Conservation (phyloP, 306 rosid genomes). For the Crotalaria pallida region DNA sequence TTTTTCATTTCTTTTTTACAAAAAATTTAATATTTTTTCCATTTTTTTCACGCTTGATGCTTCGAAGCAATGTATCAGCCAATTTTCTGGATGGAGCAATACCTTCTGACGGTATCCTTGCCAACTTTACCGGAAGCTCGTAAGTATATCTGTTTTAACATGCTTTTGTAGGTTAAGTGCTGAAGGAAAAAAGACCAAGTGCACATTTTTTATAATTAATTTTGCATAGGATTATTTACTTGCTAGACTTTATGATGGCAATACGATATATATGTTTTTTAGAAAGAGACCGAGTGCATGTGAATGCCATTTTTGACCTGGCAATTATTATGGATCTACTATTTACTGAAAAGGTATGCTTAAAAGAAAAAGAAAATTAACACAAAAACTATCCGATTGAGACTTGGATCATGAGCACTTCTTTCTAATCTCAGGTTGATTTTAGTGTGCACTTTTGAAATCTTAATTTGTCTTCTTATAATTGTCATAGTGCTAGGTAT, state of each 20-base stretch:
- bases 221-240: background rate
- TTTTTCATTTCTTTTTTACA: background rate
- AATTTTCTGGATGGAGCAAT: constrained; percentile 94
- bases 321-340: constrained; percentile 1
- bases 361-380: background rate
- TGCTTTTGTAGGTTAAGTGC: constrained; percentile 13
- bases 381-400: background rate
- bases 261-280: background rate
- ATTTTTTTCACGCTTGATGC: constrained; percentile 19
- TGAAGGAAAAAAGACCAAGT: background rate
- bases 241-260: background rate
- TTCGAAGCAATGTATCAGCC: constrained; percentile 73
- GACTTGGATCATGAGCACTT: background rate
- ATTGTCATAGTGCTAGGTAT: background rate
- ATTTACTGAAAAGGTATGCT: background rate
- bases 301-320: background rate
- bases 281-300: background rate
- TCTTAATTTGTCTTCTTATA: background rate
- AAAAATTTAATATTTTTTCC: constrained; percentile 1
- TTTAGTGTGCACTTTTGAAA: background rate
- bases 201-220: background rate
- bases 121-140: constrained; percentile 71
- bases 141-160: constrained; percentile 44
- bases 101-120: constrained; percentile 83
- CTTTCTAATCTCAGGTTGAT: background rate